Conservation (phyloP, 345 rosid genomes). For the Euphorbia lathyris region DNA sequence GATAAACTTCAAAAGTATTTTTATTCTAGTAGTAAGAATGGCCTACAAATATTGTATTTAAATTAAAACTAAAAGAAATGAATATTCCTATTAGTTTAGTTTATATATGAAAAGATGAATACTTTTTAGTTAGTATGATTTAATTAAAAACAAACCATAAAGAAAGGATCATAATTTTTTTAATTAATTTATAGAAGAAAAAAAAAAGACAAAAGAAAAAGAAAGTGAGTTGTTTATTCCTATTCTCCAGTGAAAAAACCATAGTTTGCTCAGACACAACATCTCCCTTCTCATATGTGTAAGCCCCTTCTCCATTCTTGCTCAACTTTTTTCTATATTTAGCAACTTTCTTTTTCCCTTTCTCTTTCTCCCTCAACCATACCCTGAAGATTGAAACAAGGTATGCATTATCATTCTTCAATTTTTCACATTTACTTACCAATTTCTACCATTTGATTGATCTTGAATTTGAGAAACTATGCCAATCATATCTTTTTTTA, state of each 20-base stretch:
- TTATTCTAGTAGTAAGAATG: too few species aligned
- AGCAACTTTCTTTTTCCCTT: conserved; percentile 19
- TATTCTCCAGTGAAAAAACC: not conserved
- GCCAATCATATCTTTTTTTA: not conserved
- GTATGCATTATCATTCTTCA: not conserved
- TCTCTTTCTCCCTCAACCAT: not conserved
- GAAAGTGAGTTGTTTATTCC: conserved; percentile 5
- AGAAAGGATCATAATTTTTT: too few species aligned
- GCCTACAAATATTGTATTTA: too few species aligned
- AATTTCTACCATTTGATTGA: not conserved
- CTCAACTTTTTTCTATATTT: conserved; percentile 32
- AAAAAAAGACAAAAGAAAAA: not conserved
- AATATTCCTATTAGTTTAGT: too few species aligned
- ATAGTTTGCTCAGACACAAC: conserved; percentile 1
- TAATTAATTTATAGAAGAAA: not conserved
- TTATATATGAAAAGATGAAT: too few species aligned
- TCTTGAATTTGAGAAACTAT: not conserved
- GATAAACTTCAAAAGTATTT: too few species aligned
- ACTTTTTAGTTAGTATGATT: too few species aligned
- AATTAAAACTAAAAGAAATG: too few species aligned
- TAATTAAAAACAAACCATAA: too few species aligned
- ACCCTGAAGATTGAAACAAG: not conserved
- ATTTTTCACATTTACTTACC: not conserved
- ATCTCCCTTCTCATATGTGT: conserved; percentile 23
- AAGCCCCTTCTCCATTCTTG: conserved; percentile 20